Conservation (phyloP, 495 filamentous ascomycete species). For the Elaphomyces granulatus region DNA sequence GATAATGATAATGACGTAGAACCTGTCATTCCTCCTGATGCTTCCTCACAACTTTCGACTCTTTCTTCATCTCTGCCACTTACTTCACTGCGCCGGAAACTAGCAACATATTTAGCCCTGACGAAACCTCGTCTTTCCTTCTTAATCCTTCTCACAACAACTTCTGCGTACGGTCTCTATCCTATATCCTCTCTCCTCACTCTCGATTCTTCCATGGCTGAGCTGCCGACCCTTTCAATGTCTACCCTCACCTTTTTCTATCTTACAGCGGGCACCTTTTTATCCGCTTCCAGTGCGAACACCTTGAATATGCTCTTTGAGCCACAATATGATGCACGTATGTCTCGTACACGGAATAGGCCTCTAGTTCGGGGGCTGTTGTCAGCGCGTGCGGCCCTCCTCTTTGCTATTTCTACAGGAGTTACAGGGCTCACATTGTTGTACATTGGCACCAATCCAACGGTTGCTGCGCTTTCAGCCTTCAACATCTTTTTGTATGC, state of each 20-base stretch:
- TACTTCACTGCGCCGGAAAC: constrained; percentile 54
- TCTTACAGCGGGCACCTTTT: constrained; percentile 76
- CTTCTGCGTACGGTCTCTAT: constrained; percentile 83
- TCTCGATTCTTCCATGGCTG: constrained; percentile 47
- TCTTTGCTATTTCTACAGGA: constrained; percentile 65
- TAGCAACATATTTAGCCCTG: constrained; percentile 81
- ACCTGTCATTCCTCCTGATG: constrained; percentile 55
- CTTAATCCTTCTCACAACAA: constrained; percentile 80
- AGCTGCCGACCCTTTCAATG: constrained; percentile 71
- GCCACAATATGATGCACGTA: constrained; percentile 75
- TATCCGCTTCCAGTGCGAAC: constrained; percentile 77
- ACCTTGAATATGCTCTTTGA: constrained; percentile 96
- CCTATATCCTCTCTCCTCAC: constrained; percentile 48
- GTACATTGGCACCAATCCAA: constrained; percentile 87
- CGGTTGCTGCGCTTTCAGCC: constrained; percentile 70
- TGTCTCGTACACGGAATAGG: constrained; percentile 80
- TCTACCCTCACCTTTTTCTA: constrained; percentile 83
- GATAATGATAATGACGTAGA: constrained; percentile 16
- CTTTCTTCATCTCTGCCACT: constrained; percentile 53
- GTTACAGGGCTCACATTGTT: constrained; percentile 49
- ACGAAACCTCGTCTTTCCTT: constrained; percentile 90
- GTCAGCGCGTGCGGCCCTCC: constrained; percentile 53
- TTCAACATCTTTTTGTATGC: constrained; percentile 83
- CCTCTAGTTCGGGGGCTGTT: constrained; percentile 78
- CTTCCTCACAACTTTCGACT: constrained; percentile 64